Evolutionary conservation across 2,329 filamentous ascomycete species (phyloP), one percentile per base, ranked within the genome.

Genomic region (Lizonia empirigonia): DNA sequence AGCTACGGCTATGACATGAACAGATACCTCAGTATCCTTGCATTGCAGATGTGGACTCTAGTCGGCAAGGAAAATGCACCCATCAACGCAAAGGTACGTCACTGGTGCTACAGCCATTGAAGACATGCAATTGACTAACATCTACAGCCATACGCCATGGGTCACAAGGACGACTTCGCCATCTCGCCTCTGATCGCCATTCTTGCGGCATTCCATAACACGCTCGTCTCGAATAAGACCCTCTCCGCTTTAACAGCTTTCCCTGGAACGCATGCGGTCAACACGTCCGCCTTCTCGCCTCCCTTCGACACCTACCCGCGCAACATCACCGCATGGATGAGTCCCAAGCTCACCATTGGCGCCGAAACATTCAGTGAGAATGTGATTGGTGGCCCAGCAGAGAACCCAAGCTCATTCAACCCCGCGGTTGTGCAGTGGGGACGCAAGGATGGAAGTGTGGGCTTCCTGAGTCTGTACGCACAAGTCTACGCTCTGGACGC

Each of bases 1-100:
- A 75, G 79, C 0, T 87, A 87, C 55, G 83, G 83, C 0, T 86
- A 80, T 50, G 83, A 87, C 52, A 85, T 86, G 83, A 85, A 84
- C 46, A 72, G 77, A 6, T 86, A 86, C 58, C 65, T 85, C 4
- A 80, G 80, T 44, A 76, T 86, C 39, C 78, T 86, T 65, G 79
- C 80, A 0, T 65, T 83, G 12, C 83, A 83, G 69, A 76, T 86
- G 54, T 86, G 83, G 84, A 77, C 80, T 0, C 52, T 85, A 4
- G 73, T 83, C 5, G 82, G 82, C 7, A 80, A 82, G 35, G 65
- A 74, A 3, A 64, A 67, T 5, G 68, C 73, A 3, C 71, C 73
- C 0, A 58, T 76, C 3, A 60, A 70, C 30, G 37, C 56, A 16
- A 71, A 68, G 56, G 68, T 69, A 59, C 33, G 54, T 18, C 32